Base-by-base conservation (phyloP, 2,329 filamentous ascomycete genomes). In the Fusarium buxicola region DNA sequence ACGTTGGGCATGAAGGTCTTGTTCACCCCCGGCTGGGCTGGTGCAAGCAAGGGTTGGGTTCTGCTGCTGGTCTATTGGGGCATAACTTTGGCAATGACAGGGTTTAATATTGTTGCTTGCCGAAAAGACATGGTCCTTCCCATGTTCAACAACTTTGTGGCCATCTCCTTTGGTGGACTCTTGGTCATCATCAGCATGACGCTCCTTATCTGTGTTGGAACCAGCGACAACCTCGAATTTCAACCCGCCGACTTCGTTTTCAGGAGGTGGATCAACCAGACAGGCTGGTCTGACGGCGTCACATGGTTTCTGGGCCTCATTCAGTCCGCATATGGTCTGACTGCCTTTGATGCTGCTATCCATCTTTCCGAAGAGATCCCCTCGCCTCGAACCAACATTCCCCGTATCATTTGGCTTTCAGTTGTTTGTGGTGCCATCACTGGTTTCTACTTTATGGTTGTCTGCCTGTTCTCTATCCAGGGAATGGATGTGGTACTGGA, bases 331-430 rank as follows among this genome's bases (percentile, higher is more conserved):
- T 86, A 86, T 51, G 84, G 82, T 55, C 58, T 72, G 3, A 69
- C 69, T 2, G 84, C 84, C 2, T 86, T 86, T 60, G 84, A 87
- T 65, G 82, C 84, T 0, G 84, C 84, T 30, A 84, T 86, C 32
- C 84, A 87, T 68, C 80, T 86, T 76, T 81, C 84, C 3, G 84
- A 86, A 61, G 84, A 86, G 65, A 83, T 86, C 2, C 83, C 84
- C 2, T 73, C 76, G 5, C 83, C 84, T 2, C 73, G 82, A 27
- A 79, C 73, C 31, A 84, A 84, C 52, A 81, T 80, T 0, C 84
- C 84, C 0, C 75, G 75, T 13, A 78, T 82, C 4, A 84, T 86
- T 60, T 85, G 79, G 75, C 76, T 85, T 15, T 80, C 83, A 0
- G 81, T 86, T 1, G 58, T 79, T 1, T 76, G 77, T n/a, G 79